Base-by-base conservation (phyloP, 2,329 filamentous ascomycete genomes). In the Epichloe aotearoae region DNA sequence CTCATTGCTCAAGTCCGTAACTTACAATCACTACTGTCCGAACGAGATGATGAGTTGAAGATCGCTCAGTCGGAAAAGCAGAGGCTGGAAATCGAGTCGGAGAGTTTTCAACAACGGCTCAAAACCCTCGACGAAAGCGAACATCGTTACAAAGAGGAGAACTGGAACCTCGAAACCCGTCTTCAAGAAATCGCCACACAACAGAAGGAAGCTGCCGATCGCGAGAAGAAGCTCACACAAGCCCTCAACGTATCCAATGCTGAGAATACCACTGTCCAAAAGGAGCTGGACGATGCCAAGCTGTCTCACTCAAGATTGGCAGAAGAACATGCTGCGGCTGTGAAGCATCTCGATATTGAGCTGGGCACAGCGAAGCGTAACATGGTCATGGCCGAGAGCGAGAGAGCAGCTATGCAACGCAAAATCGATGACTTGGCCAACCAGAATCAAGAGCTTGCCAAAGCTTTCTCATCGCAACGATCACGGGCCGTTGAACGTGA, bases 91-190 rank as follows among this genome's bases (percentile, higher is more conserved):
- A 77, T 87, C 36, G 90, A 96, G 57, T 79, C 83, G 0, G 86
- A 95, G 64, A 80, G 78, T 3, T 79, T 94, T 56, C 79, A 84
- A 49, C 87, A 94, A 64, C 82, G 89, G 36, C 73, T 97, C 56
- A 85, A 87, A 62, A 78, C 79, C 6, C 73, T 96, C 40, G 90
- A 96, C 59, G 93, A 98, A 68, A 95, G 86, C 64, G 93, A 98
- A 66, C 86, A 94, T 61, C 84, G 88, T 49, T 95, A 95, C 71
- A 97, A 96, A 69, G 93, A 98, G 62, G 93, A 97, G 67, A 98
- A 97, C 65, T 98, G 93, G 93, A 91, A 86, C 55, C 76, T 98
- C 38, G 93, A 98, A 67, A 95, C 90, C 0, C 87, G 89, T 59
- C 77, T 94, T 20, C 93, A 95, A 60, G 90, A 97, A 55, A 73